These are phyloP conservation scores for Naganishia sp. DNA, from an alignment of 1,284 basidiomycete species.

Conservation along the genomic window DNA sequence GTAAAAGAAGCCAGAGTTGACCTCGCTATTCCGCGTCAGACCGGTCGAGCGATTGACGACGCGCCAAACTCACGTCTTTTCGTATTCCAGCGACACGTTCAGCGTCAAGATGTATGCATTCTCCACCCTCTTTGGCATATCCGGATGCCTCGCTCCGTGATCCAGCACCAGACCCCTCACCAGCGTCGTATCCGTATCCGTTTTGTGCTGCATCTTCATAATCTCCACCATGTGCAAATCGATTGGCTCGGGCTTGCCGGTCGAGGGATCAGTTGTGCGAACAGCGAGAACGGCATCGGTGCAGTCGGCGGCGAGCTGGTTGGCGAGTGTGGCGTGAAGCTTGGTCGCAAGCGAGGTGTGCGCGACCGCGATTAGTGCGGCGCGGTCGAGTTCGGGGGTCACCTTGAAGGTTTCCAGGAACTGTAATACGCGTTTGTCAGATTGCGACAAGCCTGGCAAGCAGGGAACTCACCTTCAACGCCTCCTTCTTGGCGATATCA, in stretches of 20 bases:
- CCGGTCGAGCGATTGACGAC: neutral
- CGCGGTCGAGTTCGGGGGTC: conserved; percentile 72
- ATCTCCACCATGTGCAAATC: conserved; percentile 99
- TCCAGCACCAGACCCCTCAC: conserved; percentile 89
- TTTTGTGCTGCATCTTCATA: conserved; percentile 99
- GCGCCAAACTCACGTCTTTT: conserved; percentile 81
- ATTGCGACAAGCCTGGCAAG: conserved; percentile 7
- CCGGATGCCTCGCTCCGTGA: conserved; percentile 92
- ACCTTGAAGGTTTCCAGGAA: conserved; percentile 89
- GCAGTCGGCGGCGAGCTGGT: conserved; percentile 85
- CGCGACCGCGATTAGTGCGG: conserved; percentile 88
- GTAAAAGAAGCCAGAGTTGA: conserved; percentile 99
- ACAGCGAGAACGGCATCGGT: conserved; percentile 95
- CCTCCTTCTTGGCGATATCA: conserved; percentile 95
- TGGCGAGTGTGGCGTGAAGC: conserved; percentile 77
- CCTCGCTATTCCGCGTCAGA: conserved; percentile 70
- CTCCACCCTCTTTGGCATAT: conserved; percentile 98
- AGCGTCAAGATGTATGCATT: conserved; percentile 95
- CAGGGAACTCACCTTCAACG: conserved; percentile 65
- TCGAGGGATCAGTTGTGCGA: conserved; percentile 41
- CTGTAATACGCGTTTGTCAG: conserved; percentile 53
- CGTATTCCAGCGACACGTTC: conserved; percentile 98
- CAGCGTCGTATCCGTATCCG: conserved; percentile 96
- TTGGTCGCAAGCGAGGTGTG: conserved; percentile 95
- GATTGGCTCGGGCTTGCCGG: conserved; percentile 79